Evolutionary conservation across 75 land plant genomes (phyloP).

Genomic region (Chamaecyparis obtusa): DNA sequence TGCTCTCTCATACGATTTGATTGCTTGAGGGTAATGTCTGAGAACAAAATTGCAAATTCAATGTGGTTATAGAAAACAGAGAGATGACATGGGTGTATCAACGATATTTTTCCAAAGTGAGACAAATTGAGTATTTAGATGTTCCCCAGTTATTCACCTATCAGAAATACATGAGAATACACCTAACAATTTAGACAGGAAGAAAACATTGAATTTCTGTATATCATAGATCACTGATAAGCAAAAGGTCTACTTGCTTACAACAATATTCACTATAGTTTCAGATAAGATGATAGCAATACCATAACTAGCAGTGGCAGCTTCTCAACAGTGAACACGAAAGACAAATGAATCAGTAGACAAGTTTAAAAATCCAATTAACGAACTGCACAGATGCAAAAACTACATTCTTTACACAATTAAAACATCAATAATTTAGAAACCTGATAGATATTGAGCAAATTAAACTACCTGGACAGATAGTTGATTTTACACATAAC

Average conservation of each 20-base stretch:
- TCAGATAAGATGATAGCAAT: background rate
- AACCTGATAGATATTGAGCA: background rate
- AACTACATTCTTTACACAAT: background rate
- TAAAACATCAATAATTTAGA: background rate
- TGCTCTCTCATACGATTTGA: constrained; percentile 87
- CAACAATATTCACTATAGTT: background rate
- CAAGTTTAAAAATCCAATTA: background rate
- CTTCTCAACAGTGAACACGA: background rate
- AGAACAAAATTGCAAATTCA: constrained; percentile 1
- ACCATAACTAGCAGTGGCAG: background rate
- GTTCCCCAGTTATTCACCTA: background rate
- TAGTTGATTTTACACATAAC: background rate
- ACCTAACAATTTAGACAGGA: background rate
- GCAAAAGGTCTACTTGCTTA: background rate
- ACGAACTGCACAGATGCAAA: background rate
- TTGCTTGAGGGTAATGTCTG: constrained; percentile 85
- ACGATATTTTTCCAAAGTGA: background rate
- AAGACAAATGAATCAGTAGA: background rate
- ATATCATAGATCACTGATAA: background rate
- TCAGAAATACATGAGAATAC: background rate
- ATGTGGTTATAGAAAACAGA: background rate
- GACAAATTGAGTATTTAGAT: background rate
- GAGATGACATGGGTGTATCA: background rate
- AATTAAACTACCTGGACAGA: background rate
- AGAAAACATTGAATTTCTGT: constrained; percentile 1